A percentile compares a stretch with the other conserved stretches of the same genome.
These are phyloP conservation scores for Talaromyces funiculosus DNA, from an alignment of 2,329 filamentous ascomycete species.

Conservation along the genomic window DNA sequence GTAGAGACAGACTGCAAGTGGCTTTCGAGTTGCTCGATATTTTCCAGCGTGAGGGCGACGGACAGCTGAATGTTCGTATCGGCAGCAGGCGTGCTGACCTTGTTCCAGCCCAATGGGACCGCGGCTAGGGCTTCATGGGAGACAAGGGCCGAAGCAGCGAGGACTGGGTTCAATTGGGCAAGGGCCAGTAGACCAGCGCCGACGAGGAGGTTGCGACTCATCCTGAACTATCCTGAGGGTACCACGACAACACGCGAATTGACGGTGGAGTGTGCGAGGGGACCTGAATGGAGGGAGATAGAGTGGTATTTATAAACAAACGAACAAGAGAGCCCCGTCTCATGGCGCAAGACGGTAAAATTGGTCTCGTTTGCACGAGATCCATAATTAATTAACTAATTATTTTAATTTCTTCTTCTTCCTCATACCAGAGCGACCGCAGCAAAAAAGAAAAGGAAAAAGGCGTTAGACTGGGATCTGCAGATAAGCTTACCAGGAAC, in stretches of 20 bases:
- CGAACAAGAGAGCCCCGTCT: not conserved
- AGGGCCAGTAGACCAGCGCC: slow-evolving; percentile 20
- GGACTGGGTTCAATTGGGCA: slow-evolving; percentile 18
- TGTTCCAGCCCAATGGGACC: slow-evolving; percentile 18
- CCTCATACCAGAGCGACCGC: not conserved
- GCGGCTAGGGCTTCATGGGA: slow-evolving; percentile 19
- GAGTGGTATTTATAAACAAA: not conserved
- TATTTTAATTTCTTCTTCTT: too few species aligned
- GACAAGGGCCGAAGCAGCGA: slow-evolving; percentile 15
- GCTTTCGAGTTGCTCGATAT: slow-evolving; percentile 35
- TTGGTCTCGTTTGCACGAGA: not conserved
- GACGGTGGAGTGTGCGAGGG: not conserved
- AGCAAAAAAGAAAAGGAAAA: not conserved
- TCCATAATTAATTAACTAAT: not conserved
- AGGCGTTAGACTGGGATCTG: not conserved
- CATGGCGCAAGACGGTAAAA: not conserved
- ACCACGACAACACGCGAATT: not conserved
- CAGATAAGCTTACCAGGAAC: not conserved
- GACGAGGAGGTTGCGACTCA: slow-evolving; percentile 12
- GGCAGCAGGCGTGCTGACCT: slow-evolving; percentile 15
- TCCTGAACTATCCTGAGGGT: not conserved
- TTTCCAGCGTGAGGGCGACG: slow-evolving; percentile 22
- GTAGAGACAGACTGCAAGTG: slow-evolving; percentile 41
- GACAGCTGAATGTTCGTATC: slow-evolving; percentile 19
- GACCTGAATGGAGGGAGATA: not conserved